Evolutionary conservation across 1,284 basidiomycete species (phyloP).

Genomic region (Marasmius tenuissimus): DNA sequence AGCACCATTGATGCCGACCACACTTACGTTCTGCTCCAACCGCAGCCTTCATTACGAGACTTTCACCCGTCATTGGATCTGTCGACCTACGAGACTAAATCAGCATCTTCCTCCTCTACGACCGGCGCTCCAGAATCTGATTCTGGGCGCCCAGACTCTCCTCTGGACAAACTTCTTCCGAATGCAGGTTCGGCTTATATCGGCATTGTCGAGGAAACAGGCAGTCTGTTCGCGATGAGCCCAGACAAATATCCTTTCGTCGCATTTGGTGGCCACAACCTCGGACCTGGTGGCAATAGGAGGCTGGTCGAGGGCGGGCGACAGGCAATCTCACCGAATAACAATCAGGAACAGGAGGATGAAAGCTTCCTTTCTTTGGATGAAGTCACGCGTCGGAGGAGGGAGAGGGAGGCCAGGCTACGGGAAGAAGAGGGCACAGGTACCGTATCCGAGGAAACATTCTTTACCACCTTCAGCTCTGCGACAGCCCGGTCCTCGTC

Average conservation of each 20-base stretch:
- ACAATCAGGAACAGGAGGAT: conserved; percentile 7
- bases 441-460: conserved; percentile 4
- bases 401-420: conserved; percentile 21
- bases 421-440: conserved; percentile 22
- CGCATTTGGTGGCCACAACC: conserved; percentile 51
- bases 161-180: conserved; percentile 31
- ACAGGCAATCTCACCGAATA: conserved; percentile 4
- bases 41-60: conserved; percentile 66
- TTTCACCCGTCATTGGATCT: conserved; percentile 44
- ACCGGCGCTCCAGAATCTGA: not conserved
- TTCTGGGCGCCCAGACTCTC: not conserved
- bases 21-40: conserved; percentile 79
- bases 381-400: conserved; percentile 32
- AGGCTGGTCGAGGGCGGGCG: conserved; percentile 17
- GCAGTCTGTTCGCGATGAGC: conserved; percentile 78
- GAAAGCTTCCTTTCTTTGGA: conserved; percentile 36
- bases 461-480: conserved; percentile 17
- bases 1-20: conserved; percentile 30
- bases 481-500: not conserved
- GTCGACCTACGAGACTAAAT: not conserved
- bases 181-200: conserved; percentile 66
- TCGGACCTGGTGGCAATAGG: not conserved
- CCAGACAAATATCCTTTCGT: conserved; percentile 74
- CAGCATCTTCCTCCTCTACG: not conserved
- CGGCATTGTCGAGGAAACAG: conserved; percentile 68